These are phyloP conservation scores for Begonia masoniana DNA, from an alignment of 306 rosid species.

Conservation along the genomic window DNA sequence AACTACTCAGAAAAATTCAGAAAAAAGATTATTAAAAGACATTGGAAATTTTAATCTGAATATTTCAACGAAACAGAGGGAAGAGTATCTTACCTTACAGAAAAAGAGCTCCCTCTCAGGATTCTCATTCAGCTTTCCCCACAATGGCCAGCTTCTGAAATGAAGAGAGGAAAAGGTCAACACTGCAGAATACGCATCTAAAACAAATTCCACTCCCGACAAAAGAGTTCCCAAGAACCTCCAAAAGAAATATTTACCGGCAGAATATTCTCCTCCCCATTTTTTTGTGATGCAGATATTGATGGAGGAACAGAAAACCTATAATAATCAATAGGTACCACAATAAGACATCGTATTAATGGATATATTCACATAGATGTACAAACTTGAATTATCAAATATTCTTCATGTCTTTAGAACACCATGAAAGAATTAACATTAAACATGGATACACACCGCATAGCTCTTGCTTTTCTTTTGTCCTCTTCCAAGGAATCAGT, in stretches of 20 bases:
- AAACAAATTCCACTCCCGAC: neutral
- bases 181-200: slow-evolving; percentile 1
- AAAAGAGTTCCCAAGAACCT: neutral
- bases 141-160: slow-evolving; percentile 42
- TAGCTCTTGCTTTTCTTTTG: slow-evolving; percentile 85
- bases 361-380: neutral
- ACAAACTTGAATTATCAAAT: too few species aligned
- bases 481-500: slow-evolving; percentile 69
- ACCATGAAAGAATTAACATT: neutral
- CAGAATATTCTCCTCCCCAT: slow-evolving; percentile 43
- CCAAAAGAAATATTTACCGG: slow-evolving; percentile 20
- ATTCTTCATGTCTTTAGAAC: neutral
- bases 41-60: neutral
- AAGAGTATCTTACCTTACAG: slow-evolving; percentile 25
- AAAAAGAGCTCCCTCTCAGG: slow-evolving; percentile 26
- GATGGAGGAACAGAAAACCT: slow-evolving; percentile 54
- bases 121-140: slow-evolving; percentile 58
- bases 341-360: neutral
- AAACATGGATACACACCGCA: slow-evolving; percentile 23
- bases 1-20: neutral
- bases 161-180: slow-evolving; percentile 12
- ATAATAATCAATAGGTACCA: neutral
- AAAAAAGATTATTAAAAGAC: neutral
- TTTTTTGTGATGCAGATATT: slow-evolving; percentile 28
- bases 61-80: neutral